Percentiles rank a stretch among this genome's conserved stretches.
Evolutionary conservation across 768 basidiomycete genomes (phyloP).

Genomic region (Tricholoma sp.): DNA sequence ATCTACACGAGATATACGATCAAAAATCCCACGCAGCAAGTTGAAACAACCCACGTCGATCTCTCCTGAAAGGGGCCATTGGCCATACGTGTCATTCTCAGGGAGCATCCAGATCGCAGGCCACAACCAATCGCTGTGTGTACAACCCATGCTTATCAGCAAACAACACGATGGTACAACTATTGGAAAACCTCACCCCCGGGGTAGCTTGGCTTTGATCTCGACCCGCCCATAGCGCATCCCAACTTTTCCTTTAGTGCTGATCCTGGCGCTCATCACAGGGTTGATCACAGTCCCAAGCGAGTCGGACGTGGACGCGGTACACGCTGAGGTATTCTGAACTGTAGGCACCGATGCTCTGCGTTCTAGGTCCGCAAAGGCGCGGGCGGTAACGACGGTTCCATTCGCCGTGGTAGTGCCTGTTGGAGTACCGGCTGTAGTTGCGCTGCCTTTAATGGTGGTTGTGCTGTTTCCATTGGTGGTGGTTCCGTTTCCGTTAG

Average conservation of each 20-base stretch:
- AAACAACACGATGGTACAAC: constrained; percentile 9
- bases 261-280: constrained; percentile 70
- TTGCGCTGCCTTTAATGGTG: constrained; percentile 6
- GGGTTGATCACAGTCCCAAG: constrained; percentile 59
- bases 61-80: constrained; percentile 55
- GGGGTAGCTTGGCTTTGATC: constrained; percentile 57
- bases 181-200: constrained; percentile 45
- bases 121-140: constrained; percentile 60
- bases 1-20: constrained; percentile 32
- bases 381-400: neutral
- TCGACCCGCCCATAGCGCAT: constrained; percentile 60
- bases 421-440: neutral
- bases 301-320: constrained; percentile 26
- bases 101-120: constrained; percentile 76
- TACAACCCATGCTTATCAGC: too few species aligned
- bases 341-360: neutral
- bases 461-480: neutral
- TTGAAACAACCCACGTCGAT: constrained; percentile 35
- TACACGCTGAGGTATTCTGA: constrained; percentile 32
- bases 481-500: neutral
- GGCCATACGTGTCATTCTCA: constrained; percentile 54
- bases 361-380: neutral
- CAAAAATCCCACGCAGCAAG: constrained; percentile 24
- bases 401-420: neutral
- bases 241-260: constrained; percentile 54